Evolutionary conservation across 1,284 basidiomycete genomes (phyloP).

Genomic region (Leucoagaricus sp.): DNA sequence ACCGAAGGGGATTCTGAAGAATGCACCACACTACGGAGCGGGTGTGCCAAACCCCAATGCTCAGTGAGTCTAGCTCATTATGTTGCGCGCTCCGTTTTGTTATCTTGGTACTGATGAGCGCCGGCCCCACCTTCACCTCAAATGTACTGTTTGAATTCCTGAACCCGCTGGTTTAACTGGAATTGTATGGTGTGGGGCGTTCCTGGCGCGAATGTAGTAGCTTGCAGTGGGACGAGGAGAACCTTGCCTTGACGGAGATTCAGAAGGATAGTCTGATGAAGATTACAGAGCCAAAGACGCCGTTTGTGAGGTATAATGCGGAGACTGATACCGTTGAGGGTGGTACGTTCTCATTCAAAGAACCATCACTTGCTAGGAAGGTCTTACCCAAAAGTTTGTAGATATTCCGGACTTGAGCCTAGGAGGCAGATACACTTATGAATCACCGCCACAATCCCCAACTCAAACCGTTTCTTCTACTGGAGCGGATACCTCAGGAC

Average conservation of each 20-base stretch:
- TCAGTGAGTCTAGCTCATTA: conserved; percentile 44
- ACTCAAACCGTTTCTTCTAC: conserved; percentile 49
- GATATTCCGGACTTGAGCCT: conserved; percentile 73
- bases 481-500: conserved; percentile 52
- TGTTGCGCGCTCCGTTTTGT: neutral
- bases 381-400: conserved; percentile 27
- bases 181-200: neutral
- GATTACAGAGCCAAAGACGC: conserved; percentile 97
- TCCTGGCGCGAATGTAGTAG: conserved; percentile 33
- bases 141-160: too few species aligned
- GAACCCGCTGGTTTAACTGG: too few species aligned
- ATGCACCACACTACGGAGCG: conserved; percentile 53
- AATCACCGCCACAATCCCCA: conserved; percentile 32
- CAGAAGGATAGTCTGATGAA: conserved; percentile 95
- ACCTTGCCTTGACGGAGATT: conserved; percentile 86
- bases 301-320: conserved; percentile 88
- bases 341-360: conserved; percentile 44
- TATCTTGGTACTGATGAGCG: conserved; percentile 1
- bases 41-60: conserved; percentile 23
- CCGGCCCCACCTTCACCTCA: neutral
- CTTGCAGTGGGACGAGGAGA: conserved; percentile 91
- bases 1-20: conserved; percentile 85
- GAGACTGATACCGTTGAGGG: conserved; percentile 82
- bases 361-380: conserved; percentile 4
- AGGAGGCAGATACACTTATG: conserved; percentile 36